Evolutionary conservation across 352 stramenopile genomes (phyloP).

Genomic region (Phytophthora pseudosyringae): DNA sequence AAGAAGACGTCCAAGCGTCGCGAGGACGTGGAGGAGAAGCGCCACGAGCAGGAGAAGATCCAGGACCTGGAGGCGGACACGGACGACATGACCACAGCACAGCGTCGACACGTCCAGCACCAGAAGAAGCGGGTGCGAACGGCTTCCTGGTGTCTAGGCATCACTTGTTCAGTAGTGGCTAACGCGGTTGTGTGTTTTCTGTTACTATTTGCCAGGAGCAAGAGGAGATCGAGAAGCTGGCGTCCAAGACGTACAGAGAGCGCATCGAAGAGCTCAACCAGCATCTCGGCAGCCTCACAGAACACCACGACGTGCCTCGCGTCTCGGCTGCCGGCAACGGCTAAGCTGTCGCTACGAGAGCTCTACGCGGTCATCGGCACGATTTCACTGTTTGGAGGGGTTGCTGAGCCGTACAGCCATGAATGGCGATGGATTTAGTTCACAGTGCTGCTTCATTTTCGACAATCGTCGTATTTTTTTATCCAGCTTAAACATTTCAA

Average conservation of each 20-base stretch:
- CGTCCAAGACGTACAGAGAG: constrained; percentile 90
- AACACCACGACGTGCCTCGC: constrained; percentile 98
- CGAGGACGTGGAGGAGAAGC: constrained; percentile 36
- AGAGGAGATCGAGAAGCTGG: constrained; percentile 87
- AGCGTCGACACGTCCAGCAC: constrained; percentile 80
- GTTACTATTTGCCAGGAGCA: constrained; percentile 57
- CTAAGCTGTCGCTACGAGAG: constrained; percentile 42
- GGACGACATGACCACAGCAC: constrained; percentile 73
- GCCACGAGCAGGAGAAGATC: constrained; percentile 22
- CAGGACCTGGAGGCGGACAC: constrained; percentile 37
- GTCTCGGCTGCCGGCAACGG: constrained; percentile 92
- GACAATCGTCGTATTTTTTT: constrained; percentile 29
- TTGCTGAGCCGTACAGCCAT: not conserved
- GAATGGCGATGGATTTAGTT: not conserved
- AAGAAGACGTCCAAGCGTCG: constrained; percentile 52
- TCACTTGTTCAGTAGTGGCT: not conserved
- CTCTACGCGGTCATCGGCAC: not conserved
- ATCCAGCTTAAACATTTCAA: constrained; percentile 30
- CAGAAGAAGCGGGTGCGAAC: constrained; percentile 78
- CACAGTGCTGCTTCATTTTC: constrained; percentile 3
- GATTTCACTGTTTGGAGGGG: not conserved
- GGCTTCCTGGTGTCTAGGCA: not conserved
- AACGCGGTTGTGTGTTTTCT: not conserved
- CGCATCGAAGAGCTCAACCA: constrained; percentile 97
- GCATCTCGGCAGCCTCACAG: constrained; percentile 94